Base-by-base conservation (phyloP, 2,329 filamentous ascomycete species). In the Pestalotiopsis sp. region DNA sequence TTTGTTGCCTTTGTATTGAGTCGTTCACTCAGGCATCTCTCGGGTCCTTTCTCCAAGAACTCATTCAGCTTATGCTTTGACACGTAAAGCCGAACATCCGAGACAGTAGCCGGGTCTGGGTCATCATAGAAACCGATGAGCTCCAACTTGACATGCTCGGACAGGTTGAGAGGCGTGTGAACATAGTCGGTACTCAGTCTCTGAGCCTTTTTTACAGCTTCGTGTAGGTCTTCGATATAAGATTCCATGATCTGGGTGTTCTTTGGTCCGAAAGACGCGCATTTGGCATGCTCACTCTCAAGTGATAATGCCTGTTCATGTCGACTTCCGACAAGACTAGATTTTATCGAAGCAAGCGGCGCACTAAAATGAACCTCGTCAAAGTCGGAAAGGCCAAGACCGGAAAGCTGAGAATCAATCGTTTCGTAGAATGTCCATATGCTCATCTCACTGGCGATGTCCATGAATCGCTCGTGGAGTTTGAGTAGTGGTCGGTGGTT, bases 341-440 rank as follows among this genome's bases (percentile, higher is more conserved):
- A 88, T 70, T 87, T 88, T 73, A 87, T 86, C 0, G 88, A 89
- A 0, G 87, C 86, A 17, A 91, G 78, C 0, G 88, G 88, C 0
- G 88, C 88, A 7, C 86, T 86, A 68, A 90, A 89, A 72, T 87
- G 87, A 2, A 89, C 82, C 66, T 86, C 85, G 3, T 79, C 77
- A 1, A 76, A 75, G 3, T 79, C 75, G 0, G 77, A 73, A 4
- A 76, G 74, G 1, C 80, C 81, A 2, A 79, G 74, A 0, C 84
- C 84, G 0, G 85, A 86, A 4, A 90, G 79, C 0, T 84, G 83
- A 0, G 88, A 90, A 74, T 90, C 88, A 7, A 88, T 83, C 0
- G 87, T 91, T 73, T 91, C 89, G 69, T 90, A 88, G 56, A 90
- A 86, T 0, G 88, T 89, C 88, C 88, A 91, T 13, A 91, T 81